Evolutionary conservation across 1,139 yeast genomes (phyloP), one percentile per base, ranked within the genome.

Genomic region (Nakaseomyces delphensis): DNA sequence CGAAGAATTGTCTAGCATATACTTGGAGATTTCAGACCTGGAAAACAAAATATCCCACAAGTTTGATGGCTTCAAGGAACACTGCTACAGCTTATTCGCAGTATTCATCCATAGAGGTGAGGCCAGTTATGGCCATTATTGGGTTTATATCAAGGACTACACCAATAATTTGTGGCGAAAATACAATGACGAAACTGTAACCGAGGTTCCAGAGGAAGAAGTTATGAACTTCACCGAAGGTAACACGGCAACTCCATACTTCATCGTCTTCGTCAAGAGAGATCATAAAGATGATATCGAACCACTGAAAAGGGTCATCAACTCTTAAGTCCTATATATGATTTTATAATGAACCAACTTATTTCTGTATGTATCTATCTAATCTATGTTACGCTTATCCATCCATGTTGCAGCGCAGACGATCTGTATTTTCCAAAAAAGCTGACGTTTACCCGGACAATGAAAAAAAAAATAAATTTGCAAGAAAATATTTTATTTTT

Each of bases 21-120:
- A 69, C 43, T 54, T 55, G 2, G 62, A 66, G 41, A 64, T 79
- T 14, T 59, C 54, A 0, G 59, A 57, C 0, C 62, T 85, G 38
- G 75, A 73, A 43, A 51, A 53, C 1, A 67, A 67, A 40, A 75
- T 84, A 7, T 64, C 74, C 16, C 63, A 62, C 19, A 93, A 83
- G 55, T 87, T 83, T 58, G 67, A 69, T 16, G 67, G 68, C 8
- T 76, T 82, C 64, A 74, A 70, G 41, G 65, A 72, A 43, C 73
- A 80, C 23, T 94, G 91, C 0, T 91, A 91, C 61, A 71, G 84
- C 0, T 72, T 91, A 10, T 91, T 89, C 67, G 94, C 97, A 0
- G 81, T 91, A 6, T 91, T 91, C 56, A 86, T 93, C 39, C 98
- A 91, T 62, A 70, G 96, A 43, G 98, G 98, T 6, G 95, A 87